Evolutionary conservation across 2,329 filamentous ascomycete genomes (phyloP).

Genomic region (Botryotinia globosa): DNA sequence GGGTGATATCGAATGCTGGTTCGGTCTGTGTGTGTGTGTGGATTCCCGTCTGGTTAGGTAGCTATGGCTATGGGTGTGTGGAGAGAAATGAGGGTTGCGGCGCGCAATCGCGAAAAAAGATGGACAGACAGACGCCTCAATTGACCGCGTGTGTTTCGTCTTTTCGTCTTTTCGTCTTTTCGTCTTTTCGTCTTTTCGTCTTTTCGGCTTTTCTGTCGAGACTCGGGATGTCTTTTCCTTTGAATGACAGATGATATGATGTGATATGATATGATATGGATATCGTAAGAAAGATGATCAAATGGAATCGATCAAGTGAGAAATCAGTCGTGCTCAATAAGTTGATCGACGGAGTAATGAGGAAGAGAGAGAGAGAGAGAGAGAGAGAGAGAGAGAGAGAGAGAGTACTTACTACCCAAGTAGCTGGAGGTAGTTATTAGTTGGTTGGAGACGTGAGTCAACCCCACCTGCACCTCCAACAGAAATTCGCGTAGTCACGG

Average conservation of each 20-base stretch:
- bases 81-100: neutral
- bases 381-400: too few relatives aligned
- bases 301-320: neutral
- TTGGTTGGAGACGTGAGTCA: slow-evolving; percentile 4
- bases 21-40: neutral
- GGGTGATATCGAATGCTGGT: slow-evolving; percentile 6
- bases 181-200: too few relatives aligned
- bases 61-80: neutral
- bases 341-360: neutral
- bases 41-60: too few relatives aligned
- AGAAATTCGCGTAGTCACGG: slow-evolving; percentile 4
- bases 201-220: neutral
- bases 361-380: too few relatives aligned
- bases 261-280: neutral
- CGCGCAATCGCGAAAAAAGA: neutral
- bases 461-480: neutral
- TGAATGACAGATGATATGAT: neutral
- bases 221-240: neutral
- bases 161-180: neutral
- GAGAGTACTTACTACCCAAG: neutral
- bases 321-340: neutral
- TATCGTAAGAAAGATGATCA: neutral
- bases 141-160: neutral
- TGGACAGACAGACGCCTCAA: neutral
- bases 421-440: too few relatives aligned